Percentiles rank a stretch among this genome's conserved stretches.
Conservation (phyloP, 1,284 basidiomycete genomes). For the Rhodotorula sp. region DNA sequence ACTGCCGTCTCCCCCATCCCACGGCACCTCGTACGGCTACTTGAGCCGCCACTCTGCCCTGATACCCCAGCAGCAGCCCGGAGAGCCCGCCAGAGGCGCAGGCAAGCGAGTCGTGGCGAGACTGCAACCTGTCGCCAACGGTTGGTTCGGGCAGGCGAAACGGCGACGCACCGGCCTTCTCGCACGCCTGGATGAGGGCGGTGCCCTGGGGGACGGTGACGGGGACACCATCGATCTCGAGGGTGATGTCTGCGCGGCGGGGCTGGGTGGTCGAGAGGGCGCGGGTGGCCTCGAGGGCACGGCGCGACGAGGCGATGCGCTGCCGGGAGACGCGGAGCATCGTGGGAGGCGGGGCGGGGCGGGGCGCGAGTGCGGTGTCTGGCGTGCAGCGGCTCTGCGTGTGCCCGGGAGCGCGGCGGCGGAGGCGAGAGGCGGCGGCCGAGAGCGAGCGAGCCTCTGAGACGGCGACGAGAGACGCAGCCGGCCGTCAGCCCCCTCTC, state of each 20-base stretch:
- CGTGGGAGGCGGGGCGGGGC: background rate
- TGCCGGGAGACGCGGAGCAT: conserved; percentile 26
- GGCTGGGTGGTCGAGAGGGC: conserved; percentile 14
- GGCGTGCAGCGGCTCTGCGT: too few relatives aligned
- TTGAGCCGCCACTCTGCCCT: too few relatives aligned
- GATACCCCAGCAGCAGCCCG: too few relatives aligned
- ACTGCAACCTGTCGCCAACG: too few relatives aligned
- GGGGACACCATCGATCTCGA: conserved; percentile 47
- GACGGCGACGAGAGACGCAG: too few relatives aligned
- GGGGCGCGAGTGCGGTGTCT: too few relatives aligned
- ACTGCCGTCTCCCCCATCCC: too few relatives aligned
- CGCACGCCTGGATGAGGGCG: conserved; percentile 93
- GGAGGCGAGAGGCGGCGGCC: background rate
- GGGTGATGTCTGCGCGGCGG: conserved; percentile 39
- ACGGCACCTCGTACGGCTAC: too few relatives aligned
- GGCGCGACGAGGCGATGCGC: conserved; percentile 5
- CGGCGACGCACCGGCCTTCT: conserved; percentile 47
- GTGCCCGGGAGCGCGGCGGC: too few relatives aligned
- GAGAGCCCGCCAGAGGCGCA: too few relatives aligned
- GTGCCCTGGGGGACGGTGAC: conserved; percentile 62
- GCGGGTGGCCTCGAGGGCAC: conserved; percentile 3
- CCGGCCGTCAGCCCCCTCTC: too few relatives aligned
- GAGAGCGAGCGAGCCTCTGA: background rate
- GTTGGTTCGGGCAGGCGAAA: background rate
- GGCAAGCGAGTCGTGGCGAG: too few relatives aligned